A percentile compares a stretch with the other conserved stretches of the same genome.
Conservation (phyloP, 495 filamentous ascomycete genomes). For the Chaetomium fimeti region DNA sequence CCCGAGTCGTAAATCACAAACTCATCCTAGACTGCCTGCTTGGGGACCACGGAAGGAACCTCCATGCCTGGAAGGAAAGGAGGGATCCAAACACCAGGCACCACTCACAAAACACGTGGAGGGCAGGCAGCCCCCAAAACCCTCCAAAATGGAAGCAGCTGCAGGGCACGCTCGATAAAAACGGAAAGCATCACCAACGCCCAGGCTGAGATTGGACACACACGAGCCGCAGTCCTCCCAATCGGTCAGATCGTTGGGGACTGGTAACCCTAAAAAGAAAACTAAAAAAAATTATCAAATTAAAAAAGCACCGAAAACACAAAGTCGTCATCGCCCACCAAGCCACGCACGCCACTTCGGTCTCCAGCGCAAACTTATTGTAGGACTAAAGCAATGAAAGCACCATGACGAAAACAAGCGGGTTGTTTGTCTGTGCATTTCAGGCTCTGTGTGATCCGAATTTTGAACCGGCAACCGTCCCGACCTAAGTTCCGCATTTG, state of each 20-base stretch:
- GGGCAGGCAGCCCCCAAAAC: slow-evolving; percentile 4
- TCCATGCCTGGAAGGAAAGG: neutral
- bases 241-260: slow-evolving; percentile 4
- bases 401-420: neutral
- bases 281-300: no score
- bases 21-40: neutral
- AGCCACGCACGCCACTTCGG: slow-evolving; percentile 11
- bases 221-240: slow-evolving; percentile 22
- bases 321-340: slow-evolving; percentile 12
- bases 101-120: slow-evolving; percentile 1
- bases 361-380: neutral
- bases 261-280: slow-evolving; percentile 17
- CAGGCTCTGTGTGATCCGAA: neutral
- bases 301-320: neutral
- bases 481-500: neutral
- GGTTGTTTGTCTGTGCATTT: no score
- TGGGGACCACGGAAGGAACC: slow-evolving; percentile 5
- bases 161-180: slow-evolving; percentile 16
- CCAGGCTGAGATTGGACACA: slow-evolving; percentile 23
- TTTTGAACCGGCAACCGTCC: neutral
- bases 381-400: no score
- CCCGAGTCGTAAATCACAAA: neutral
- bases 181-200: slow-evolving; percentile 18
- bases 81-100: slow-evolving; percentile 7
- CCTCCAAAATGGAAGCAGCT: slow-evolving; percentile 8